A percentile compares a stretch with the other conserved stretches of the same genome.
These are phyloP conservation scores for Mollisiaceae sp. DNA, from an alignment of 2,329 filamentous ascomycete species.

Conservation along the genomic window DNA sequence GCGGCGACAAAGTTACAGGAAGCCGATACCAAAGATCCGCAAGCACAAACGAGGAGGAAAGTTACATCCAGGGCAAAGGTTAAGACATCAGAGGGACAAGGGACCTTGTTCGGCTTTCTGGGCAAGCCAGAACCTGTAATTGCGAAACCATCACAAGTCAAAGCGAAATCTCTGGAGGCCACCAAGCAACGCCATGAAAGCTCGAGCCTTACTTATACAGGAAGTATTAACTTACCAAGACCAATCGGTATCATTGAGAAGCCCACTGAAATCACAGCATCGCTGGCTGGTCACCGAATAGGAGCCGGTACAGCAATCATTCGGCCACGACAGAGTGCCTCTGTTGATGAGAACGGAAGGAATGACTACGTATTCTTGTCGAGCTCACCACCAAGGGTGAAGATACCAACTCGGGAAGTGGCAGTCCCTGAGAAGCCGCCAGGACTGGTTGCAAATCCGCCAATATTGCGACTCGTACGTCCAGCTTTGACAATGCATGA, in stretches of 20 bases:
- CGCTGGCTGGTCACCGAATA: constrained; percentile 35
- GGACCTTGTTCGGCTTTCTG: constrained; percentile 37
- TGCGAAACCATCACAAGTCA: not conserved
- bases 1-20: constrained; percentile 27
- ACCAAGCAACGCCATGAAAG: not conserved
- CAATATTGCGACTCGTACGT: constrained; percentile 35
- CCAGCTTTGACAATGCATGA: constrained; percentile 31
- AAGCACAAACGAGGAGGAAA: not conserved
- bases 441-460: constrained; percentile 29
- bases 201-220: not conserved
- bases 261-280: constrained; percentile 27
- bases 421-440: constrained; percentile 16
- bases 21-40: not conserved
- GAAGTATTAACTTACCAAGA: constrained; percentile 5
- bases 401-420: constrained; percentile 20
- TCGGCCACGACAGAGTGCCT: constrained; percentile 32
- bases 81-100: constrained; percentile 32
- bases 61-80: constrained; percentile 15
- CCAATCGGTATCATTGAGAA: not conserved
- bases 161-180: not conserved
- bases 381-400: constrained; percentile 37
- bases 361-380: constrained; percentile 42
- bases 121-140: constrained; percentile 32
- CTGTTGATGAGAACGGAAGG: constrained; percentile 20
- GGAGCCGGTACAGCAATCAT: constrained; percentile 21